Percentiles rank a stretch among this genome's conserved stretches.
Evolutionary conservation across 495 filamentous ascomycete species (phyloP).

Genomic region (Aspergillus kassunensis): DNA sequence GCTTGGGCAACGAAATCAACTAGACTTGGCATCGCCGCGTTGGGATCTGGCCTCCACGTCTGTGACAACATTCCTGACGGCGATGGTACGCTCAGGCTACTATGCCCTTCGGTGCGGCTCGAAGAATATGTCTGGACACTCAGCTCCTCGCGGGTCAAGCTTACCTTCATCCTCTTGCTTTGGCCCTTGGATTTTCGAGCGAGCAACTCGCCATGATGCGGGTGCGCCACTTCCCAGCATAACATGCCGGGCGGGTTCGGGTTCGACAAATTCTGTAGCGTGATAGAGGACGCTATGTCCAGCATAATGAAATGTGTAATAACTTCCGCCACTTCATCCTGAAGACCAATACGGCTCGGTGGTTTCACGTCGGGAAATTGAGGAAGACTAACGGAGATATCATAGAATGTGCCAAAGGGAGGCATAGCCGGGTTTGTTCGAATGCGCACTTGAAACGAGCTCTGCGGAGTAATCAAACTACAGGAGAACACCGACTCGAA

Average conservation of each 20-base stretch:
- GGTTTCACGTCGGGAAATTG: slow-evolving; percentile 33
- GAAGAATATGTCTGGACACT: slow-evolving; percentile 25
- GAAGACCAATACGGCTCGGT: slow-evolving; percentile 32
- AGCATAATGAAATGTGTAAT: slow-evolving; percentile 38
- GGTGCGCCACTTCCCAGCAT: slow-evolving; percentile 34
- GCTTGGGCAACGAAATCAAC: slow-evolving; percentile 34
- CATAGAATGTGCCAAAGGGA: slow-evolving; percentile 44
- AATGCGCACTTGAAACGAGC: slow-evolving; percentile 42
- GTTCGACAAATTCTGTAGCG: slow-evolving; percentile 14
- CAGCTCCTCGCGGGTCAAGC: slow-evolving; percentile 30
- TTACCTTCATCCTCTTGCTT: slow-evolving; percentile 36
- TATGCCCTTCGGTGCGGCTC: slow-evolving; percentile 19
- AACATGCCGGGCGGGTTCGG: background rate
- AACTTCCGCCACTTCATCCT: slow-evolving; percentile 34
- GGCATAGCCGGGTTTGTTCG: slow-evolving; percentile 41
- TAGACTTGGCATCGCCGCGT: slow-evolving; percentile 16
- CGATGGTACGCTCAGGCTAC: slow-evolving; percentile 3
- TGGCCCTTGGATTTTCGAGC: slow-evolving; percentile 18
- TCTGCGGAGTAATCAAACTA: slow-evolving; percentile 28
- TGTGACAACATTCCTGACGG: slow-evolving; percentile 12
- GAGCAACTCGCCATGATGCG: slow-evolving; percentile 41
- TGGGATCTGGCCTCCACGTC: slow-evolving; percentile 24
- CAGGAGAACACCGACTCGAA: slow-evolving; percentile 42
- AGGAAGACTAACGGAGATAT: slow-evolving; percentile 38
- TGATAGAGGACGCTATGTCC: slow-evolving; percentile 33